Conservation (phyloP, 2,329 filamentous ascomycete species). For the Fusarium pininemorale region DNA sequence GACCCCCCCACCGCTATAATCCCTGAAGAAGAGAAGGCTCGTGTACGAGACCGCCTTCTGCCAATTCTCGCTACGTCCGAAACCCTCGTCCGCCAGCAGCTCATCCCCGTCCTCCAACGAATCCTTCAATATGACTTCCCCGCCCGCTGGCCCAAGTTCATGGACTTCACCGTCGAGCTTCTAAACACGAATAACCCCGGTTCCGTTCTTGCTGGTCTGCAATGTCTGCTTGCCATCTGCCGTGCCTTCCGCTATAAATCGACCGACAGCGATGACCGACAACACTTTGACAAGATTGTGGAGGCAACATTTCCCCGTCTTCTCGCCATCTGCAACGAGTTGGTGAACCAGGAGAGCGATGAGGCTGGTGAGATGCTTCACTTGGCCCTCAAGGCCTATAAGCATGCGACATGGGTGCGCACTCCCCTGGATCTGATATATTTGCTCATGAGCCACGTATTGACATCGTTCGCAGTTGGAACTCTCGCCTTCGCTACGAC, state of each 20-base stretch:
- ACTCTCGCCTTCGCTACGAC: conserved; percentile 78
- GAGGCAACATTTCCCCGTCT: conserved; percentile 89
- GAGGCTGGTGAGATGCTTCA: conserved; percentile 98
- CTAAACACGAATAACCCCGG: conserved; percentile 86
- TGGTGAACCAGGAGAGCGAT: conserved; percentile 89
- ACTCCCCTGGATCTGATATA: conserved; percentile 3
- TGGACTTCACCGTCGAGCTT: conserved; percentile 90
- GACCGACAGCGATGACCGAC: conserved; percentile 76
- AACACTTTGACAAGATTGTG: conserved; percentile 94
- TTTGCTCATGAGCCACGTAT: not conserved
- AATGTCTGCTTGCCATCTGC: conserved; percentile 94
- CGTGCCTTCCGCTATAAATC: conserved; percentile 94
- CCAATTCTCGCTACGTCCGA: conserved; percentile 85
- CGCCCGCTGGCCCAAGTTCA: conserved; percentile 90
- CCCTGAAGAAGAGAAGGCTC: conserved; percentile 86
- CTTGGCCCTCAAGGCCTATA: conserved; percentile 94
- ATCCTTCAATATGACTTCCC: conserved; percentile 97
- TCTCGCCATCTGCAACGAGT: conserved; percentile 84
- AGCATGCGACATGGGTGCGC: conserved; percentile 92
- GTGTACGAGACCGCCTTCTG: conserved; percentile 87
- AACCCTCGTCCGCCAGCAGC: conserved; percentile 86
- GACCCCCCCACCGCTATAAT: conserved; percentile 69
- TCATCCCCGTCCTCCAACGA: conserved; percentile 93
- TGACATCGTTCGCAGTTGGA: conserved; percentile 73
- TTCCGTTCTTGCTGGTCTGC: conserved; percentile 90